Evolutionary conservation across 2,329 filamentous ascomycete species (phyloP).

Genomic region (Hymenoscyphus scutula): DNA sequence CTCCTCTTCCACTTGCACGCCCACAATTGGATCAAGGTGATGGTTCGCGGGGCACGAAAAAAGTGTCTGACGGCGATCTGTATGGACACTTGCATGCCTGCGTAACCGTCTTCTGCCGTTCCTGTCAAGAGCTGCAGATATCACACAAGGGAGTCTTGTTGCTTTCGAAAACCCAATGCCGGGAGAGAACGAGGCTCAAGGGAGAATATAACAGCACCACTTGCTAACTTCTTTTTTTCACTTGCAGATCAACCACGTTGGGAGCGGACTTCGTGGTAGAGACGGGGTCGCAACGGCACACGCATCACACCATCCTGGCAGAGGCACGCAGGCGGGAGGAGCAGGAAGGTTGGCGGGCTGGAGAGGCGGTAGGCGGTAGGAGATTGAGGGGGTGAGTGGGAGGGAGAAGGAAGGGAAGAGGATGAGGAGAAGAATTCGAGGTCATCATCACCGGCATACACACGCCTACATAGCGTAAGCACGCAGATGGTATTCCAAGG

Average conservation of each 20-base stretch:
- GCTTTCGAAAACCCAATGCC: neutral
- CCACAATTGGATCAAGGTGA: neutral
- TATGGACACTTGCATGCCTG: slow-evolving; percentile 1
- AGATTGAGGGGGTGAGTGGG: neutral
- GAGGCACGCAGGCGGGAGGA: neutral
- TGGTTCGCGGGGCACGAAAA: neutral
- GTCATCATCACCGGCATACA: neutral
- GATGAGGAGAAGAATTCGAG: neutral
- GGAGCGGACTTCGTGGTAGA: neutral
- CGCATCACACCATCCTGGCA: neutral
- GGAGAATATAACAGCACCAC: neutral
- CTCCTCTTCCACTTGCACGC: neutral
- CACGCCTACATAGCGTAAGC: neutral
- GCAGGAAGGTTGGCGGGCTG: neutral
- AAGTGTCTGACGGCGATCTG: neutral
- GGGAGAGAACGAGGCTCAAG: neutral
- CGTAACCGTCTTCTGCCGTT: neutral
- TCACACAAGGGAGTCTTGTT: neutral
- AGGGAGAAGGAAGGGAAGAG: neutral
- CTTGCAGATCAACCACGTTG: neutral
- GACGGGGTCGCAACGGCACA: neutral
- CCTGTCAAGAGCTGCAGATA: neutral
- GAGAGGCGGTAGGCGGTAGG: neutral
- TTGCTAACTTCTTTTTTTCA: neutral
- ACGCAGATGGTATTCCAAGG: neutral